Base-by-base conservation (phyloP, 2,329 filamentous ascomycete species). In the Neocatenulostroma microsporum region DNA sequence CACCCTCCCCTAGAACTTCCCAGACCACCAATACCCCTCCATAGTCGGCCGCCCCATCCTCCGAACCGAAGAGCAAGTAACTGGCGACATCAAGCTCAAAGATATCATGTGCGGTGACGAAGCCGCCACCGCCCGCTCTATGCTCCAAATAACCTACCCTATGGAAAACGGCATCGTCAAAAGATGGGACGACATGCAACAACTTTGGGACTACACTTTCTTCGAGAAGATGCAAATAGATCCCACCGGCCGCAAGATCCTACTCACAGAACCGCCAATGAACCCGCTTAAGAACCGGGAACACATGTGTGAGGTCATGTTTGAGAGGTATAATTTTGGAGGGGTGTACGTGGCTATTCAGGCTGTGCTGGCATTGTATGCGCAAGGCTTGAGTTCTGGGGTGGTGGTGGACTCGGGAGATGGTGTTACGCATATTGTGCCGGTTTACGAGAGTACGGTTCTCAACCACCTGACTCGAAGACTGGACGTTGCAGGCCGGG, bases 91-190 rank as follows among this genome's bases (percentile, higher is more conserved):
- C 47, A 70, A 80, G 51, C 78, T 88, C 66, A 96, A 95, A 75
- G 91, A 98, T 69, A 95, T 98, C 62, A 98, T 98, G 91, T 96
- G 89, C 68, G 91, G 91, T 62, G 91, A 98, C 68, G 89, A 98
- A 69, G 91, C 91, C 33, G 88, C 91, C 12, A 87, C 87, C 36
- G 89, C 91, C 49, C 80, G 91, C 57, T 94, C 84, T 45, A 94
- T 95, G 87, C 79, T 98, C 44, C 91, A 98, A 66, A 93, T 98
- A 60, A 94, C 83, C 64, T 98, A 98, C 63, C 91, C 91, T 53
- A 98, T 98, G 91, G 91, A 98, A 66, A 98, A 98, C 63, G 91
- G 91, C 56, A 96, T 98, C 56, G 87, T 98, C 51, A 96, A 95
- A 76, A 88, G 87, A 60, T 98, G 91, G 91, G 91, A 98, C 54